Evolutionary conservation across 2,329 filamentous ascomycete genomes (phyloP), one percentile per base, ranked within the genome.

Genomic region (Fusarium beomiforme): DNA sequence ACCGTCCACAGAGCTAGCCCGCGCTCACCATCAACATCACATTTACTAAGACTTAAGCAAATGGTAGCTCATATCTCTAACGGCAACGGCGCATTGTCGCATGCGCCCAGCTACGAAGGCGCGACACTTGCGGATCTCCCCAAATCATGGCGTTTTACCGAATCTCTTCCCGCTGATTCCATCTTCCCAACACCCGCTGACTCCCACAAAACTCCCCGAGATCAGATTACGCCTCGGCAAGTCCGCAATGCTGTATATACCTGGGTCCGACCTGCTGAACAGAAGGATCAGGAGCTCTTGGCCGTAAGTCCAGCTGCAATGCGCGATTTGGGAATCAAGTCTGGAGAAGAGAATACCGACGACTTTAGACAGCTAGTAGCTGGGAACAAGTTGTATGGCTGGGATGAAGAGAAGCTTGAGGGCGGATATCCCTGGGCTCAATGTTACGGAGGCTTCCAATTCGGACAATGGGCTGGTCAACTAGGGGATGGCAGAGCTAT

Each of bases 391-490:
- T 87, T 98, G 17, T 89, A 92, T 60, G 95, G 94, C 53, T 93
- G 92, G 89, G 88, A 94, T 70, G 88, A 92, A 64, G 87, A 90
- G 63, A 86, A 85, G 71, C 79, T 83, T 26, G 83, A 89, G 63
- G 92, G 92, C 23, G 90, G 96, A 44, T 99, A 99, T 79, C 95
- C 96, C 0, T 99, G 96, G 96, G 95, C 96, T 34, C 96, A 99
- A 82, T 98, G 96, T 83, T 99, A 99, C 80, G 96, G 96, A 62
- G 95, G 95, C 61, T 90, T 88, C 77, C 87, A 90, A 78, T 90
- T 91, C 78, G 96, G 96, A 9, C 90, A 92, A 72, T 99, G 95
- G 95, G 96, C 96, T 6, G 95, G 96, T 9, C 96, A 99, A 81
- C 89, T 99, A 2, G 96, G 96, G 43, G 96, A 99, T 78, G 96